These are phyloP conservation scores for Porcisia hertigi DNA, from an alignment of 208 protist genomes.

Conservation along the genomic window DNA sequence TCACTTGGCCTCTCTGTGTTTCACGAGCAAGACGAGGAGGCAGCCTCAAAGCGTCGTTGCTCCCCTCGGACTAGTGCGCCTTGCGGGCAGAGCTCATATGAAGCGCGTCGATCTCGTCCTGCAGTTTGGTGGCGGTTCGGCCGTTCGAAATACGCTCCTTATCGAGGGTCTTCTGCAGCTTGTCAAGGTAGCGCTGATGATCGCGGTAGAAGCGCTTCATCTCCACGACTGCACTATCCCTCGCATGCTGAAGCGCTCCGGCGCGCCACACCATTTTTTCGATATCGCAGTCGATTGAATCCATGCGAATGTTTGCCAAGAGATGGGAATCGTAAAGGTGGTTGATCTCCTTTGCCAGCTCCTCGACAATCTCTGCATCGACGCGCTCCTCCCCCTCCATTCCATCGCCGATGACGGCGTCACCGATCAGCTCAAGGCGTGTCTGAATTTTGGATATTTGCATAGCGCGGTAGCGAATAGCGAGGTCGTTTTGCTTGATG, in stretches of 20 bases:
- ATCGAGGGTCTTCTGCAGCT: conserved; percentile 51
- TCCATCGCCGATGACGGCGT: conserved; percentile 60
- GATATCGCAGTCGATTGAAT: conserved; percentile 61
- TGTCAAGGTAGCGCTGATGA: conserved; percentile 48
- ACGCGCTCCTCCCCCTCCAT: conserved; percentile 53
- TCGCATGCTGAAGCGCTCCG: conserved; percentile 56
- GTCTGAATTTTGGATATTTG: conserved; percentile 74
- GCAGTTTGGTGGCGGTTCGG: conserved; percentile 41
- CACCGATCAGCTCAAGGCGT: conserved; percentile 75
- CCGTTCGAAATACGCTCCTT: conserved; percentile 52
- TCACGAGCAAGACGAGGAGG: background rate
- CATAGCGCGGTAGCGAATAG: conserved; percentile 68
- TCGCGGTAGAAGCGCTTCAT: conserved; percentile 58
- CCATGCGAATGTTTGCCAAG: conserved; percentile 48
- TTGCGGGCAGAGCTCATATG: conserved; percentile 18
- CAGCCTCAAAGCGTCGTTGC: background rate
- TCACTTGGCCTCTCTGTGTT: background rate
- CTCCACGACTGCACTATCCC: conserved; percentile 48
- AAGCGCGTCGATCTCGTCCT: conserved; percentile 50
- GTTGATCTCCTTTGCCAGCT: conserved; percentile 60
- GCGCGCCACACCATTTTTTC: conserved; percentile 59
- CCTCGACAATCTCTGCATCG: conserved; percentile 65
- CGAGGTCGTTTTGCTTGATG: conserved; percentile 55
- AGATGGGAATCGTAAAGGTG: conserved; percentile 49
- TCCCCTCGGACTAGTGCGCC: background rate